These are phyloP conservation scores for Aspergillus udagawae DNA, from an alignment of 2,329 filamentous ascomycete genomes.

Conservation along the genomic window DNA sequence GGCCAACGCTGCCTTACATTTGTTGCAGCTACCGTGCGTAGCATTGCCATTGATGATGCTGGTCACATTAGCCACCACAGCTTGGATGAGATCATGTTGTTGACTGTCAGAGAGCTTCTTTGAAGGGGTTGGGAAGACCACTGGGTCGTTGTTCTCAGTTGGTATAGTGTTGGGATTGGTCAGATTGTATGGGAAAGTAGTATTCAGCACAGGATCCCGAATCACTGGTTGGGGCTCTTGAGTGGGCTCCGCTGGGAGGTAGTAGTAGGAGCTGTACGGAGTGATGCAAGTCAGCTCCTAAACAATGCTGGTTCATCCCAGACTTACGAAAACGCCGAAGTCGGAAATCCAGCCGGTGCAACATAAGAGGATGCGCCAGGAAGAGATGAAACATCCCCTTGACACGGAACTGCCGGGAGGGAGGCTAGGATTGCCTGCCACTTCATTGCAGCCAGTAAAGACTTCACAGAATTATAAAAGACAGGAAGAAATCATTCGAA, in stretches of 20 bases:
- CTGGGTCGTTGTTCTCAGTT: conserved; percentile 45
- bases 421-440: conserved; percentile 10
- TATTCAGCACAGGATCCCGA: conserved; percentile 52
- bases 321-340: conserved; percentile 45
- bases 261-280: conserved; percentile 40
- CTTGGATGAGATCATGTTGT: conserved; percentile 42
- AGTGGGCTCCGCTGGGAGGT: conserved; percentile 43
- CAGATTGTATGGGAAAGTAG: conserved; percentile 52
- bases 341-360: conserved; percentile 48
- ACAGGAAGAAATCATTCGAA: background rate
- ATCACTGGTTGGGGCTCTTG: conserved; percentile 52
- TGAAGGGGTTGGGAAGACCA: conserved; percentile 47
- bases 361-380: conserved; percentile 21
- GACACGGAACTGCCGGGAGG: conserved; percentile 1
- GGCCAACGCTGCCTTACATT: conserved; percentile 50
- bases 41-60: conserved; percentile 41
- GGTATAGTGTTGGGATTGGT: conserved; percentile 54
- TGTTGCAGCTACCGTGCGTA: conserved; percentile 46
- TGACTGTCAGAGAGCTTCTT: conserved; percentile 41
- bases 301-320: background rate
- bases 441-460: background rate
- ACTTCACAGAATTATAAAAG: background rate
- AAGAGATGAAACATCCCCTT: conserved; percentile 9
- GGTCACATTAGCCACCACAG: conserved; percentile 42
- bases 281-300: background rate